Evolutionary conservation across 2,329 filamentous ascomycete genomes (phyloP).

Genomic region (Paramyrothecium sp.): DNA sequence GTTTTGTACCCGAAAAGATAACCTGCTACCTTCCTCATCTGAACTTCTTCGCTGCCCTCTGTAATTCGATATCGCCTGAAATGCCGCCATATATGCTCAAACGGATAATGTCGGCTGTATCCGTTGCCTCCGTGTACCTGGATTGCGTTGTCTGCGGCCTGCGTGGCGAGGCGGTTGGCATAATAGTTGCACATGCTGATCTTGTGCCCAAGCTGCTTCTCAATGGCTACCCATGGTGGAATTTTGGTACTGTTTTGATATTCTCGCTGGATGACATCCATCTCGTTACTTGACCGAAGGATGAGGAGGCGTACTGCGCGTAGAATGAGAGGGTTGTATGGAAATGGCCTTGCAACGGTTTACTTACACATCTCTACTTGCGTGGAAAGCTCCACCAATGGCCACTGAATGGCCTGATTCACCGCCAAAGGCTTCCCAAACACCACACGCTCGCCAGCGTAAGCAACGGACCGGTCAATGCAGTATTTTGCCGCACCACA

Average conservation of each 20-base stretch:
- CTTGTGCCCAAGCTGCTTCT: constrained; percentile 13
- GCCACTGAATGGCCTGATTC: constrained; percentile 16
- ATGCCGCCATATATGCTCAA: constrained; percentile 16
- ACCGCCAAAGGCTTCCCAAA: constrained; percentile 11
- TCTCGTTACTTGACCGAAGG: constrained; percentile 11
- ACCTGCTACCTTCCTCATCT: constrained; percentile 13
- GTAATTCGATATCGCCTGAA: constrained; percentile 14
- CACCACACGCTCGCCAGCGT: constrained; percentile 9
- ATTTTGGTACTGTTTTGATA: neutral
- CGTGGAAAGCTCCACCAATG: constrained; percentile 13
- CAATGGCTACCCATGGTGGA: constrained; percentile 13
- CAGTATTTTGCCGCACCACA: constrained; percentile 13
- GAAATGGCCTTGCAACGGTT: neutral
- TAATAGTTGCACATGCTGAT: constrained; percentile 17
- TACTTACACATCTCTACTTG: constrained; percentile 9
- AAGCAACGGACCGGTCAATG: constrained; percentile 9
- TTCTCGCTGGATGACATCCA: constrained; percentile 7
- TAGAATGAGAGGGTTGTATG: neutral
- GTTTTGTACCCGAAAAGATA: constrained; percentile 13
- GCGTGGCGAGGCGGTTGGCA: constrained; percentile 10
- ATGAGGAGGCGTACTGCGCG: constrained; percentile 8
- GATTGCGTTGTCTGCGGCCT: constrained; percentile 13
- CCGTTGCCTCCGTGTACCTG: constrained; percentile 15
- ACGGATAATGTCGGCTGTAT: constrained; percentile 12
- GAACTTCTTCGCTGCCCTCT: constrained; percentile 14